These are phyloP conservation scores for Nitzschia putrida DNA, from an alignment of 108 stramenopile species.

Conservation along the genomic window DNA sequence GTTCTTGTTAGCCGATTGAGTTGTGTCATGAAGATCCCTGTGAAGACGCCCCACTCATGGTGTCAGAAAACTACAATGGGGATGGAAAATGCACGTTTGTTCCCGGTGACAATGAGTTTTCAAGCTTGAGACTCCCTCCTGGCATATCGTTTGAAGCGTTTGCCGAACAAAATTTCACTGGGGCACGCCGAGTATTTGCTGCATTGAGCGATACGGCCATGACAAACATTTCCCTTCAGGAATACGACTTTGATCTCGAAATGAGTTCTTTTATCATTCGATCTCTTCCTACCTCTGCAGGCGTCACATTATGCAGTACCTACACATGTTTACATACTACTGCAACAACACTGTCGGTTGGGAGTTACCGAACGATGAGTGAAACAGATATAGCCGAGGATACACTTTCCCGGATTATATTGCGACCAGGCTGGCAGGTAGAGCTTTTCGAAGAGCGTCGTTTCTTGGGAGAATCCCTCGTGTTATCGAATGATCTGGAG, in stretches of 20 bases:
- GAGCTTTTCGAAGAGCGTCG: constrained; percentile 3
- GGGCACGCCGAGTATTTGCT: background rate
- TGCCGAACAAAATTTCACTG: constrained; percentile 2
- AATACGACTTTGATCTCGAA: constrained; percentile 1
- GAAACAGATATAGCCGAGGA: constrained; percentile 6
- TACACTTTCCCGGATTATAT: background rate
- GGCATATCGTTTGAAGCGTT: constrained; percentile 7
- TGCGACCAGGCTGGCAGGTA: constrained; percentile 7
- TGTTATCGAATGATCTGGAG: background rate
- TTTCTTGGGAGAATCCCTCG: constrained; percentile 5
- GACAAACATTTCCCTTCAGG: background rate
- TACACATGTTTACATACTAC: background rate
- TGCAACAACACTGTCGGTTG: background rate
- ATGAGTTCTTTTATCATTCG: constrained; percentile 5
- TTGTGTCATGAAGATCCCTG: constrained; percentile 14
- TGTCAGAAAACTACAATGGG: constrained; percentile 16
- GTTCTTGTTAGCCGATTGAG: background rate
- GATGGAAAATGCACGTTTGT: background rate
- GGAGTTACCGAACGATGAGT: constrained; percentile 1
- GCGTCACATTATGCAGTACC: constrained; percentile 2
- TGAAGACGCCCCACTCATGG: constrained; percentile 12
- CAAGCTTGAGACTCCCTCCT: background rate
- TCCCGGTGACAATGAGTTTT: background rate
- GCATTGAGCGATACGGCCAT: background rate
- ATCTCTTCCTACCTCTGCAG: background rate